Evolutionary conservation across 1,284 basidiomycete genomes (phyloP).

Genomic region (Fomitiporia mediterranea): DNA sequence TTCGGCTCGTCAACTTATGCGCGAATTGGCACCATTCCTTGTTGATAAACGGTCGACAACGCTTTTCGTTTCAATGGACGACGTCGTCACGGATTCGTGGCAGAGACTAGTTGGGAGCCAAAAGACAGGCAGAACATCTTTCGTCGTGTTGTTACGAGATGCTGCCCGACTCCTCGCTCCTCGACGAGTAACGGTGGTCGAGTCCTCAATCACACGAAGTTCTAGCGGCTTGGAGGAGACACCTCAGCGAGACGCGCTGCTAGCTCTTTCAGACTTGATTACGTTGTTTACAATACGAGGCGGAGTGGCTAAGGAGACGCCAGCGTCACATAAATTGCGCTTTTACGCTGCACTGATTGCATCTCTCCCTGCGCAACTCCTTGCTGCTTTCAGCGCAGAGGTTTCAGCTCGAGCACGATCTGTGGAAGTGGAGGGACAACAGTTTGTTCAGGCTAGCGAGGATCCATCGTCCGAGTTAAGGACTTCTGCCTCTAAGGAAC

Average conservation of each 20-base stretch:
- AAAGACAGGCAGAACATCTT: constrained; percentile 34
- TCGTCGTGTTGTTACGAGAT: constrained; percentile 52
- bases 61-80: constrained; percentile 43
- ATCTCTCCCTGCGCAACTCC: constrained; percentile 34
- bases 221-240: constrained; percentile 27
- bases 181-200: constrained; percentile 35
- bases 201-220: neutral
- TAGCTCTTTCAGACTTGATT: constrained; percentile 50
- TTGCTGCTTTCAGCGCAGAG: constrained; percentile 14
- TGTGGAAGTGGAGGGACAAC: constrained; percentile 4
- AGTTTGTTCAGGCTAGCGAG: neutral
- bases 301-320: constrained; percentile 2
- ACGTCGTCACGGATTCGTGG: constrained; percentile 55
- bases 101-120: constrained; percentile 29
- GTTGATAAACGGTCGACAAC: constrained; percentile 49
- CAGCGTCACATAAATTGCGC: constrained; percentile 40
- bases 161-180: constrained; percentile 46
- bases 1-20: constrained; percentile 45
- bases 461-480: neutral
- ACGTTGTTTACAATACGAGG: constrained; percentile 31
- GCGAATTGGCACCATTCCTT: constrained; percentile 57
- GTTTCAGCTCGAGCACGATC: constrained; percentile 6
- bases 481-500: neutral
- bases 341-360: constrained; percentile 55
- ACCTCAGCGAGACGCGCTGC: constrained; percentile 37